Conservation (phyloP, 2,329 filamentous ascomycete species). For the Scorias spongiosa region DNA sequence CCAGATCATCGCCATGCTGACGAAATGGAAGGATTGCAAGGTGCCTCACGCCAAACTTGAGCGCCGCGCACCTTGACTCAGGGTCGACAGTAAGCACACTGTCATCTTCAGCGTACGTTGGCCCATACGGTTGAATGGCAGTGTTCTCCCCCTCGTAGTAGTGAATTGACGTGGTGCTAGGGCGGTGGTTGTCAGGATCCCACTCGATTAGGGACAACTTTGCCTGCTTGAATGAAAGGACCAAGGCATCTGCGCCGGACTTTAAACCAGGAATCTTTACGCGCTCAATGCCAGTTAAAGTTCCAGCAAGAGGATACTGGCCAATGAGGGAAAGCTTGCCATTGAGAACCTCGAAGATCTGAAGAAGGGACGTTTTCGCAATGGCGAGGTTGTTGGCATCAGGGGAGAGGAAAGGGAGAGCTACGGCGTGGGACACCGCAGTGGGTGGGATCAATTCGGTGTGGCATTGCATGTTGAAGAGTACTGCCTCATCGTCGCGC, state of each 20-base stretch:
- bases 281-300: constrained; percentile 65
- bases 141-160: constrained; percentile 90
- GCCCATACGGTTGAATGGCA: constrained; percentile 50
- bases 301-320: constrained; percentile 72
- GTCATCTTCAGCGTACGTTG: constrained; percentile 57
- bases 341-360: constrained; percentile 53
- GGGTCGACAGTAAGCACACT: constrained; percentile 82
- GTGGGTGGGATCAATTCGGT: constrained; percentile 89
- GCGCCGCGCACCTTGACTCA: constrained; percentile 78
- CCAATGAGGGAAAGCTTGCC: constrained; percentile 66
- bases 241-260: constrained; percentile 67
- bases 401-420: constrained; percentile 60
- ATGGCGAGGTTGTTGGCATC: constrained; percentile 73
- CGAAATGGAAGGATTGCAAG: constrained; percentile 89
- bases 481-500: not conserved
- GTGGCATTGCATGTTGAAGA: constrained; percentile 74
- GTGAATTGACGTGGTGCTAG: constrained; percentile 87
- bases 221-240: constrained; percentile 77
- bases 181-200: constrained; percentile 64
- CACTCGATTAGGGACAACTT: constrained; percentile 89
- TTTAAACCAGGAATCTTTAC: constrained; percentile 58
- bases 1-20: constrained; percentile 67
- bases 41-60: constrained; percentile 80
- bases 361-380: constrained; percentile 81
- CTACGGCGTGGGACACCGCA: constrained; percentile 78